Base-by-base conservation (phyloP, 192 early-diverging fungal species). In the Gorgonomyces haynaldii region DNA sequence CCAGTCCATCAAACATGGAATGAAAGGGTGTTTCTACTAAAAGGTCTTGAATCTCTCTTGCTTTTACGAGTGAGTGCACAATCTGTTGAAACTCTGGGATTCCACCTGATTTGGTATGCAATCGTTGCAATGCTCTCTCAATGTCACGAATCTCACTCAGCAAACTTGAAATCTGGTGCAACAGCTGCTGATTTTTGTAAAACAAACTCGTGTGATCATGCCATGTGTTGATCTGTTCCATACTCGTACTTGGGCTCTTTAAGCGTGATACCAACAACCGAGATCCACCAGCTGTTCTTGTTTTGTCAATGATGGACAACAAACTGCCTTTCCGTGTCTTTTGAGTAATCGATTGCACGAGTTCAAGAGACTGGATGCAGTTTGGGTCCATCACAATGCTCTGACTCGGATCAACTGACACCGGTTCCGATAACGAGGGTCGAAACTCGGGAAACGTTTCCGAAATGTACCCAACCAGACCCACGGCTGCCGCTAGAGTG, bases 321-420 rank as follows among this genome's bases (percentile, higher is more conserved):
- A 96, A 50, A 45, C 83, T 84, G 3, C 80, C 81, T 23, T 53
- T 66, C 57, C 22, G 57, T 39, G 15, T 40, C 6, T 39, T 24
- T 7, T 64, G 54, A 13, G 57, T 42, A 12, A 81, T 47, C 9
- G 79, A 78, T 9, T 65, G 60, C 2, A 84, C 56, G 5, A 96
- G 57, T 44, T 93, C 89, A 10, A 96, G 62, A 4, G 90, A 80
- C 38, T 62, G 58, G 46, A 89, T 72, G 0, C 89, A 83, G 9
- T 78, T 77, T n/a, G 69, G 69, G 46, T 91, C 86, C 55, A 96
- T 85, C 31, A 76, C 67, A 70, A 92, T 69, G 16, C 69, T 76
- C 10, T 70, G 63, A 6, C 70, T 53, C 2, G 62, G 52, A 13
- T 62, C 44, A 54, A 84, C 78, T 12, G 59, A 59, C 25, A 67